phyloP scores from a whole-genome alignment of 2,329 filamentous ascomycete genomes.

The Fusarium armeniacum region DNA sequence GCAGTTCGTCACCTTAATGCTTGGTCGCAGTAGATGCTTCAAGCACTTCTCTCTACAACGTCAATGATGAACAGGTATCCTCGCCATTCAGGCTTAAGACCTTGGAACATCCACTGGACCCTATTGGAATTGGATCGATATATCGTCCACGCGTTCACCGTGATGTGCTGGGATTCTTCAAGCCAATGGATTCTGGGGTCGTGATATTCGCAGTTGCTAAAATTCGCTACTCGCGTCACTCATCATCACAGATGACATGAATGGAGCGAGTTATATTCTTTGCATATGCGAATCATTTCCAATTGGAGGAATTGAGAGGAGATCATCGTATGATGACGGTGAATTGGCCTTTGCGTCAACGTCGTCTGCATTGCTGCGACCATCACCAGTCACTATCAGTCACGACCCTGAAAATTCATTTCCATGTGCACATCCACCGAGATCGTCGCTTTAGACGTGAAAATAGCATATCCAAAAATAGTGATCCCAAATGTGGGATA shows the following conservation, averaged over 20 bases:
- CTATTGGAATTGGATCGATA: background rate
- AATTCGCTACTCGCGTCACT: slow-evolving; percentile 2
- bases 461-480: slow-evolving; percentile 46
- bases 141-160: too few relatives aligned
- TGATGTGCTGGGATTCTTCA: background rate
- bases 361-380: slow-evolving; percentile 11
- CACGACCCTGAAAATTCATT: slow-evolving; percentile 12
- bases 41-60: background rate
- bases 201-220: background rate
- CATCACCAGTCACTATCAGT: slow-evolving; percentile 10
- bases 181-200: background rate
- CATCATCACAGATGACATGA: background rate
- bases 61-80: background rate
- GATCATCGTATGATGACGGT: slow-evolving; percentile 10
- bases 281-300: slow-evolving; percentile 2
- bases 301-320: background rate
- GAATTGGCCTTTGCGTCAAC: slow-evolving; percentile 15
- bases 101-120: too few relatives aligned
- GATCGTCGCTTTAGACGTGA: slow-evolving; percentile 31
- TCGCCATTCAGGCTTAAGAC: background rate
- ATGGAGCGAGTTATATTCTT: background rate
- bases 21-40: background rate
- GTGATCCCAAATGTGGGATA: slow-evolving; percentile 11
- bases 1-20: background rate
- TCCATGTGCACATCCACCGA: slow-evolving; percentile 11